Base-by-base conservation (phyloP, 192 early-diverging fungal genomes). In the Geranomyces variabilis region DNA sequence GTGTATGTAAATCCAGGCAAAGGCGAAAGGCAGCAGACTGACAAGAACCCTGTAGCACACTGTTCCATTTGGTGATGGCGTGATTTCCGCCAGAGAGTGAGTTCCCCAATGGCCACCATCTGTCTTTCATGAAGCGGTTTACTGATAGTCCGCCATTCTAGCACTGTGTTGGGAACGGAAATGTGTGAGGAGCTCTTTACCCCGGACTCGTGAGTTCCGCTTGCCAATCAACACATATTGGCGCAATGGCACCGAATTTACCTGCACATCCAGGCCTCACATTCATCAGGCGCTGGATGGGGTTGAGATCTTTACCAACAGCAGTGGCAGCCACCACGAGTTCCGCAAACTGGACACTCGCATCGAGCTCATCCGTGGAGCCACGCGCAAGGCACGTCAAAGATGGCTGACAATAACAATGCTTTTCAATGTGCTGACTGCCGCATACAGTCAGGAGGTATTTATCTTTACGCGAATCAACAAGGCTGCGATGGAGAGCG, bases 101-200 rank as follows among this genome's bases (percentile, higher is more conserved):
- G 74, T 63, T 62, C 14, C 46, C 29, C 7, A 69, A 12, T 34
- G 51, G 7, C 24, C 4, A 17, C 51, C 7, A 4, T n/a, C 15
- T 41, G 36, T 41, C n/a, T n/a, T n/a, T n/a, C 22, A 26, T 24
- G 33, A 13, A n/a, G n/a, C n/a, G n/a, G n/a, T n/a, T n/a, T n/a
- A n/a, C n/a, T n/a, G n/a, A n/a, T n/a, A n/a, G n/a, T n/a, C n/a
- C n/a, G n/a, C n/a, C n/a, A n/a, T n/a, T 41, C 22, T 48, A 81
- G 79, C 71, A 90, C 96, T 4, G 92, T 90, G 55, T 80, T 99
- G 57, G 97, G 97, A 13, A 86, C 93, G 1, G 97, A 99, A 77
- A 82, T 94, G 63, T 99, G 97, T 70, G 97, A 99, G 80, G 97
- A 99, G 67, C 80, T 99, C 19, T 99, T 97, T 82, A 96, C 95